Conservation (phyloP, 108 stramenopile species). For the Thalassiosira profunda region DNA sequence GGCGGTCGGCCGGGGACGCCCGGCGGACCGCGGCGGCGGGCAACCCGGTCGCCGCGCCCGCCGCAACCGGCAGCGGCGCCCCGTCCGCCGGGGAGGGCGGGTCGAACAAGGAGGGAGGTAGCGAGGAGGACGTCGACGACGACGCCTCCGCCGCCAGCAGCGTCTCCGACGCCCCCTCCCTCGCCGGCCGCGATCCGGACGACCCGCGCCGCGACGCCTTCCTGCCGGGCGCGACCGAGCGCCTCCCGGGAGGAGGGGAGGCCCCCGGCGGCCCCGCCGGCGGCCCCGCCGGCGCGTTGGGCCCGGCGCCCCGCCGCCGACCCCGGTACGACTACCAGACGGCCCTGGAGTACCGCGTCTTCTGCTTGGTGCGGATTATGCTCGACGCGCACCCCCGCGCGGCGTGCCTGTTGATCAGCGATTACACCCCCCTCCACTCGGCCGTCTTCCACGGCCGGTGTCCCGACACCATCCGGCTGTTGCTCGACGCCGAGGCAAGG, state of each 20-base stretch:
- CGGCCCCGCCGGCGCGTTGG: constrained; percentile 16
- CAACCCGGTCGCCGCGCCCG: not conserved
- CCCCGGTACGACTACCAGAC: constrained; percentile 39
- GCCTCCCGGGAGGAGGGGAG: too few relatives aligned
- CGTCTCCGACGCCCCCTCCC: constrained; percentile 18
- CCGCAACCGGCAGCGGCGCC: too few relatives aligned
- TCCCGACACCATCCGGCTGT: constrained; percentile 64
- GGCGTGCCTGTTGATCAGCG: constrained; percentile 75
- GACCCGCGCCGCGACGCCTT: constrained; percentile 32
- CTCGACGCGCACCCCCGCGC: constrained; percentile 68
- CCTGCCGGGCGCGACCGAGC: constrained; percentile 36
- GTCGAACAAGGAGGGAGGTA: too few relatives aligned
- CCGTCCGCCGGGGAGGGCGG: too few relatives aligned
- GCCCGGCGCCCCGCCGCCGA: constrained; percentile 18
- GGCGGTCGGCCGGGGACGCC: not conserved
- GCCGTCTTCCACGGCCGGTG: constrained; percentile 84
- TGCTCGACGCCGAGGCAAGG: constrained; percentile 58
- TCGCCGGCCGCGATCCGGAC: constrained; percentile 18
- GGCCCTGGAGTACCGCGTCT: constrained; percentile 64
- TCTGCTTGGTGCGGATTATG: constrained; percentile 73
- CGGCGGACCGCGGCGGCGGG: not conserved
- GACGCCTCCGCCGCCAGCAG: constrained; percentile 23
- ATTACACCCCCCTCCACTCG: constrained; percentile 81
- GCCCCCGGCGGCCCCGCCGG: not conserved
- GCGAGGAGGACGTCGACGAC: constrained; percentile 1